phyloP scores from a whole-genome alignment of 441 rosid genomes.

The Geranium incanum region DNA sequence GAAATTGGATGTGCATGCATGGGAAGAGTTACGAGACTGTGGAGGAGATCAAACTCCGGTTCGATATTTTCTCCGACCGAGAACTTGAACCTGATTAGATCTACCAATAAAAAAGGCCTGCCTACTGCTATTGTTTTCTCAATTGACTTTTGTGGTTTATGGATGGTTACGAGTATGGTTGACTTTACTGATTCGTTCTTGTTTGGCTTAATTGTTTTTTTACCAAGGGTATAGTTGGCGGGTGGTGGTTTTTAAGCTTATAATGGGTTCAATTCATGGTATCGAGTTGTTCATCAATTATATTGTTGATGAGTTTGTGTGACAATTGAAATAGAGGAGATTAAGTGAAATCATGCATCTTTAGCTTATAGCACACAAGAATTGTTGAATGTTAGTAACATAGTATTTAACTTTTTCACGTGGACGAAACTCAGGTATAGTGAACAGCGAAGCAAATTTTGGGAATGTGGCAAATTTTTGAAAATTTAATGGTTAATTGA shows the following conservation, averaged over 20 bases:
- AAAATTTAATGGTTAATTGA: no score
- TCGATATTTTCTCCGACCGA: slow-evolving; percentile 60
- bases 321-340: background rate
- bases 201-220: background rate
- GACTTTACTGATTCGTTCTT: slow-evolving; percentile 1
- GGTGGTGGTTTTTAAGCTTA: background rate
- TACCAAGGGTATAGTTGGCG: no score
- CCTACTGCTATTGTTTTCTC: slow-evolving; percentile 13
- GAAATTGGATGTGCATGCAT: slow-evolving; percentile 29
- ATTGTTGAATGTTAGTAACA: no score
- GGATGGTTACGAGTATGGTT: background rate
- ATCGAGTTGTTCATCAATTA: background rate
- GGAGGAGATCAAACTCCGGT: slow-evolving; percentile 67
- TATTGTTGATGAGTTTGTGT: background rate
- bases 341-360: background rate
- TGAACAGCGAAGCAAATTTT: no score
- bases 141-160: background rate
- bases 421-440: no score
- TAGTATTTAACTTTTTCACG: no score
- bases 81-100: slow-evolving; percentile 65
- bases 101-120: slow-evolving; percentile 54
- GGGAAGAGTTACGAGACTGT: slow-evolving; percentile 59
- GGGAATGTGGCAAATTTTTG: no score
- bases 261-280: background rate
- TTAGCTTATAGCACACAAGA: background rate